phyloP scores from a whole-genome alignment of 257 asterid genomes.

The Haberlea rhodopensis region DNA sequence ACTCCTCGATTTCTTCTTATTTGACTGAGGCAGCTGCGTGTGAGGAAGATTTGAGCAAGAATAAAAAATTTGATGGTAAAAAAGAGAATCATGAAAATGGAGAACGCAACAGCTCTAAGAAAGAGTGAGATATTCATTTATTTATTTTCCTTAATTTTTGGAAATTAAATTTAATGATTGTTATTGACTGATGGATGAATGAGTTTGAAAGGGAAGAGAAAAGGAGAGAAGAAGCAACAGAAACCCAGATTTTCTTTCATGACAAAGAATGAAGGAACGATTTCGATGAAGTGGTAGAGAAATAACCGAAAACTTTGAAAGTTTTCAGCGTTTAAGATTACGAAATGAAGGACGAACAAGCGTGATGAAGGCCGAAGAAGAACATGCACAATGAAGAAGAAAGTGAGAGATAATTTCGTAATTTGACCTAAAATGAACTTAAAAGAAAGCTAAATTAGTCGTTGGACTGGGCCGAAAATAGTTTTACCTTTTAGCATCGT shows the following conservation, averaged over 20 bases:
- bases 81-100: constrained; percentile 38
- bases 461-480: too few species aligned
- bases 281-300: too few species aligned
- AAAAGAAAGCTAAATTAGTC: too few species aligned
- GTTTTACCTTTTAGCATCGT: too few species aligned
- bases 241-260: constrained; percentile 54
- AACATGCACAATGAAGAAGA: too few species aligned
- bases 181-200: constrained; percentile 20
- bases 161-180: too few species aligned
- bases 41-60: constrained; percentile 46
- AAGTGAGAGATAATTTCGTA: too few species aligned
- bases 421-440: too few species aligned
- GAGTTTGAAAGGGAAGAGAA: constrained; percentile 40
- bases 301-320: too few species aligned
- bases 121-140: constrained; percentile 36
- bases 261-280: constrained; percentile 68
- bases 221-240: constrained; percentile 47
- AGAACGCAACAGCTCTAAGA: constrained; percentile 43
- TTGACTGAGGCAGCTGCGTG: constrained; percentile 50
- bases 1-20: constrained; percentile 61
- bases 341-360: too few species aligned
- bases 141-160: not conserved
- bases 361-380: too few species aligned
- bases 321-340: too few species aligned
- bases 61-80: constrained; percentile 30